Conservation (phyloP, 2,329 filamentous ascomycete genomes). For the Penicillium crustosum region DNA sequence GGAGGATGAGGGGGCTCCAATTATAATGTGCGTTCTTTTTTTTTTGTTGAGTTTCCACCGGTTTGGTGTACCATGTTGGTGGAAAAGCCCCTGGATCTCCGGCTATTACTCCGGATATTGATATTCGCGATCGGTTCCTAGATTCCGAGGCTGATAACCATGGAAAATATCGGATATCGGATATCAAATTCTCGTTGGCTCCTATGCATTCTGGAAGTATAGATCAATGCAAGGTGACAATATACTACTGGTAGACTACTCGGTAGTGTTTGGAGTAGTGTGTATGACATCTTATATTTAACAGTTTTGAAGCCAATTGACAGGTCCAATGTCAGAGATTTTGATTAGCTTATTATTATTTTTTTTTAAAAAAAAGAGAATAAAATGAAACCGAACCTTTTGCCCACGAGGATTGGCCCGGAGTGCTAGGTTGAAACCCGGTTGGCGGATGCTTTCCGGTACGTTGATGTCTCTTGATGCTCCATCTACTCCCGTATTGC, state of each 20-base stretch:
- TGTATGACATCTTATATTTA: neutral
- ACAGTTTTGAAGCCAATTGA: neutral
- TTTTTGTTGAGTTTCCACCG: neutral
- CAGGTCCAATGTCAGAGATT: neutral
- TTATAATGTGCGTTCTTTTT: neutral
- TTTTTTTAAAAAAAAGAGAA: neutral
- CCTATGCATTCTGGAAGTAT: neutral
- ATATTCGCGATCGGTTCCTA: conserved; percentile 5
- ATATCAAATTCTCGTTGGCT: neutral
- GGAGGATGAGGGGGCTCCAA: neutral
- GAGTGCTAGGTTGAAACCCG: neutral
- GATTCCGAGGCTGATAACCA: neutral
- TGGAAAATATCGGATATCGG: neutral
- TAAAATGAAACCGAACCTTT: neutral
- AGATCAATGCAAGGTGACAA: neutral
- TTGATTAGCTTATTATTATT: neutral
- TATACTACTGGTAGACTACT: neutral
- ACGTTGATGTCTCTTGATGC: neutral
- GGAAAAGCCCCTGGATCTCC: neutral
- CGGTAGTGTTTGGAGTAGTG: neutral
- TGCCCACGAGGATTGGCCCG: conserved; percentile 1
- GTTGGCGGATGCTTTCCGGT: neutral
- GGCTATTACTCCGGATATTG: neutral
- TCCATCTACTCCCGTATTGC: neutral
- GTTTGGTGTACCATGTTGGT: neutral